Conservation (phyloP, 352 stramenopile species). For the Phytophthora sp. region DNA sequence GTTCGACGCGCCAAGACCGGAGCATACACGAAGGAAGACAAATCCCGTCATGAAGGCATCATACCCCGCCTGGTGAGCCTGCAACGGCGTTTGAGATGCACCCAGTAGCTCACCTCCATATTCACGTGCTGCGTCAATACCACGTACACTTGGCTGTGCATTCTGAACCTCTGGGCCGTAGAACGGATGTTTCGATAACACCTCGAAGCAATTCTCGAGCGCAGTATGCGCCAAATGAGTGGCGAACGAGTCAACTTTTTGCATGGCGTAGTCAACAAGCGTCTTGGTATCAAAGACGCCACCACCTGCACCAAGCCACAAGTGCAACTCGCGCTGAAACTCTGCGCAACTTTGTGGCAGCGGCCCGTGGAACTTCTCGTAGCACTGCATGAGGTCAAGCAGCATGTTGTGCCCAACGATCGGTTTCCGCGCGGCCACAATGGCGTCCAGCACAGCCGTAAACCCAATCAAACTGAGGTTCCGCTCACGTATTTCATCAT, state of each 20-base stretch:
- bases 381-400: constrained; percentile 84
- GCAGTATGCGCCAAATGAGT: constrained; percentile 66
- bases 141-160: constrained; percentile 18
- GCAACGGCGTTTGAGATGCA: constrained; percentile 34
- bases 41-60: constrained; percentile 83
- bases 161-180: constrained; percentile 57
- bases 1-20: constrained; percentile 63
- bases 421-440: constrained; percentile 51
- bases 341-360: constrained; percentile 58
- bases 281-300: constrained; percentile 81
- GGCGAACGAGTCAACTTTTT: constrained; percentile 62
- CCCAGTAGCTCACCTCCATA: constrained; percentile 8
- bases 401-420: constrained; percentile 83
- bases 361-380: constrained; percentile 74
- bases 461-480: constrained; percentile 73
- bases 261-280: constrained; percentile 68
- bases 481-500: constrained; percentile 44
- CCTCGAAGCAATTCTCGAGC: constrained; percentile 70
- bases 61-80: constrained; percentile 77
- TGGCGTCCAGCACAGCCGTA: constrained; percentile 63
- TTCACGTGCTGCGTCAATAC: constrained; percentile 12
- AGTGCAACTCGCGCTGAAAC: constrained; percentile 63
- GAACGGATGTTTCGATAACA: constrained; percentile 69
- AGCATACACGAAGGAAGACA: constrained; percentile 75
- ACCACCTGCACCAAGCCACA: constrained; percentile 49